phyloP scores from a whole-genome alignment of 2,329 filamentous ascomycete species.

The Parascedosporium putredinis region DNA sequence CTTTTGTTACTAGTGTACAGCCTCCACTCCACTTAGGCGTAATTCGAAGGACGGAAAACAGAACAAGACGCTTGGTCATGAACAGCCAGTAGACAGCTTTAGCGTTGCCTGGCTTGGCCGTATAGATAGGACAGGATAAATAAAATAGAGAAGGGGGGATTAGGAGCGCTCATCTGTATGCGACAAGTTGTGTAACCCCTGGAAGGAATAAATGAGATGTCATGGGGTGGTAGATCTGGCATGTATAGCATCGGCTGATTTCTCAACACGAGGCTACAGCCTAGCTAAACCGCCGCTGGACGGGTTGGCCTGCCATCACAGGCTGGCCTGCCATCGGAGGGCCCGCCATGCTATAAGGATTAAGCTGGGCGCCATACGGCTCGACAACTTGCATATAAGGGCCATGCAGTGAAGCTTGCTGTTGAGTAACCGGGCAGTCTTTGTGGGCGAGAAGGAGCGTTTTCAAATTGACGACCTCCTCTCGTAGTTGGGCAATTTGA shows the following conservation, averaged over 20 bases:
- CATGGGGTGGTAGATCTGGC: no score
- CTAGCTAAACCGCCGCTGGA: constrained; percentile 49
- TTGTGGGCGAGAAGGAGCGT: constrained; percentile 89
- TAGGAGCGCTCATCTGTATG: no score
- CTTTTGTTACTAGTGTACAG: constrained; percentile 7
- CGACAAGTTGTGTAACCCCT: neutral
- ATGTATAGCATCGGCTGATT: neutral
- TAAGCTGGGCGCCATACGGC: constrained; percentile 43
- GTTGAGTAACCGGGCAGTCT: constrained; percentile 85
- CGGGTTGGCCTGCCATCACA: constrained; percentile 44
- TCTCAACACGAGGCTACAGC: constrained; percentile 12
- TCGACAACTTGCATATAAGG: constrained; percentile 47
- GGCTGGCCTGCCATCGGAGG: constrained; percentile 37
- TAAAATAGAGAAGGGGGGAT: no score
- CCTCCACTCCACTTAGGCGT: neutral
- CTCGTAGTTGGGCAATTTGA: constrained; percentile 74
- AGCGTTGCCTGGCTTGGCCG: neutral
- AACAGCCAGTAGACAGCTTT: neutral
- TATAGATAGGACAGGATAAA: neutral
- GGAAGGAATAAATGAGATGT: neutral
- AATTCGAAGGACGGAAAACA: neutral
- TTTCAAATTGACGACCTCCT: constrained; percentile 92
- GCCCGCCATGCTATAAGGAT: constrained; percentile 47
- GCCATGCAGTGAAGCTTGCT: constrained; percentile 52
- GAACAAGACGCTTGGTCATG: neutral